A percentile compares a stretch with the other conserved stretches of the same genome.
Conservation (phyloP, 352 stramenopile genomes). For the Phytophthora europaea region DNA sequence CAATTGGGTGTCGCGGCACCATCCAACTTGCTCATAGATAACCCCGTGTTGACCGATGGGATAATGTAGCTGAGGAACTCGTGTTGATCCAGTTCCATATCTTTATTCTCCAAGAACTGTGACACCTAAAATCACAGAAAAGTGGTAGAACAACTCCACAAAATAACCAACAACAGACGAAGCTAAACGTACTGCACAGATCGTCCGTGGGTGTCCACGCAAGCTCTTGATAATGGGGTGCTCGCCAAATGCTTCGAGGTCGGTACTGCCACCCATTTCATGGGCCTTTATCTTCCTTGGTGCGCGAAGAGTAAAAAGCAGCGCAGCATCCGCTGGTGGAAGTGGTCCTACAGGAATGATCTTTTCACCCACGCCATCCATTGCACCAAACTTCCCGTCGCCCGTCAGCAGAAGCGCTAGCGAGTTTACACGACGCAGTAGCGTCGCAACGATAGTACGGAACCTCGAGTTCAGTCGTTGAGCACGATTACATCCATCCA, state of each 20-base stretch:
- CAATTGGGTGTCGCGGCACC: constrained; percentile 4
- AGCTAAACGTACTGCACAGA: constrained; percentile 63
- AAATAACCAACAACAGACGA: neutral
- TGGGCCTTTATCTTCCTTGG: constrained; percentile 80
- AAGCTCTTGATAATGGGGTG: constrained; percentile 75
- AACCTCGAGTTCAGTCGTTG: constrained; percentile 60
- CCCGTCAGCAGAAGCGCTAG: constrained; percentile 75
- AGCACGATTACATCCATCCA: constrained; percentile 79
- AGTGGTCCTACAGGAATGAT: constrained; percentile 75
- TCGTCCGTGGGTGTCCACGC: constrained; percentile 71
- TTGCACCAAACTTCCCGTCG: constrained; percentile 75
- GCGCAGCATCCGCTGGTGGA: constrained; percentile 69
- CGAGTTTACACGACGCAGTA: constrained; percentile 74
- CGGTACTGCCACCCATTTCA: constrained; percentile 79
- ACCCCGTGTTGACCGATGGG: constrained; percentile 77
- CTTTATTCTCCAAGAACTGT: constrained; percentile 85
- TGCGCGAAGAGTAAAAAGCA: constrained; percentile 82
- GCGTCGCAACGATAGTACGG: constrained; percentile 50
- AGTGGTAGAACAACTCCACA: neutral
- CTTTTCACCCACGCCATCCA: constrained; percentile 86
- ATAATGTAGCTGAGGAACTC: constrained; percentile 89
- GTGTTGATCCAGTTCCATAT: constrained; percentile 86
- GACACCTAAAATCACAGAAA: constrained; percentile 49
- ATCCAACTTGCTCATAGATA: constrained; percentile 55
- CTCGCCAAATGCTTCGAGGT: constrained; percentile 68